Percentiles rank a stretch among this genome's conserved stretches.
phyloP scores from a whole-genome alignment of 805 yeast genomes.

The Millerago galiae region DNA sequence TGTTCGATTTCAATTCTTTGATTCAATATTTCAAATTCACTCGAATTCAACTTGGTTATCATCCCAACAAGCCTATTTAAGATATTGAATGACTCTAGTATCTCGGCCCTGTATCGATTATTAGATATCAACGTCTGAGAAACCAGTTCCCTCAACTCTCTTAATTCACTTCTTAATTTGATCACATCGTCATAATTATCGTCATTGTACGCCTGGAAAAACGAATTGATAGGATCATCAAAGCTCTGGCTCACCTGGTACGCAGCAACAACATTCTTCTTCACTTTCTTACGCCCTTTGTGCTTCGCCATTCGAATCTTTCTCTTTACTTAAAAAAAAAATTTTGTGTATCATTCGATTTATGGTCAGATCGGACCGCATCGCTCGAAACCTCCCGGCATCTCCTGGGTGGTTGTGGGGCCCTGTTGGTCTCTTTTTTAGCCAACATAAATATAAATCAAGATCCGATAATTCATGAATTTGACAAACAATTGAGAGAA shows the following conservation, averaged over 20 bases:
- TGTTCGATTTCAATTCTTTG: conserved; percentile 4
- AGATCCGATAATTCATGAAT: no score
- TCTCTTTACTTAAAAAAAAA: no score
- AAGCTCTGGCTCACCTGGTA: neutral
- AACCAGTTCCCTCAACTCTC: conserved; percentile 3
- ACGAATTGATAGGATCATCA: conserved; percentile 5
- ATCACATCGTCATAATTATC: conserved; percentile 6
- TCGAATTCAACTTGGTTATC: conserved; percentile 2
- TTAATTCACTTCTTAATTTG: conserved; percentile 1
- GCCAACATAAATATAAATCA: no score
- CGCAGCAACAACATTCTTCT: neutral
- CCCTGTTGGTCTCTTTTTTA: no score
- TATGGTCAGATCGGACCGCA: no score
- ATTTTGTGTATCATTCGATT: neutral
- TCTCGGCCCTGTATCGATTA: conserved; percentile 6
- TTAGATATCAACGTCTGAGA: conserved; percentile 5
- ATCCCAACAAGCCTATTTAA: neutral
- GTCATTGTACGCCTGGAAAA: conserved; percentile 2
- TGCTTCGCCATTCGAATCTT: conserved; percentile 9
- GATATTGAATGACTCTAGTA: conserved; percentile 6
- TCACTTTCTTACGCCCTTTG: conserved; percentile 5
- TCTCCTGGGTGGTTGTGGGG: no score
- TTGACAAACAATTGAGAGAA: no score
- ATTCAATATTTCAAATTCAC: conserved; percentile 5
- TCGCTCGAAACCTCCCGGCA: no score